Conservation (phyloP, 164 flowering plant genomes). For the Aristolochia californica region DNA sequence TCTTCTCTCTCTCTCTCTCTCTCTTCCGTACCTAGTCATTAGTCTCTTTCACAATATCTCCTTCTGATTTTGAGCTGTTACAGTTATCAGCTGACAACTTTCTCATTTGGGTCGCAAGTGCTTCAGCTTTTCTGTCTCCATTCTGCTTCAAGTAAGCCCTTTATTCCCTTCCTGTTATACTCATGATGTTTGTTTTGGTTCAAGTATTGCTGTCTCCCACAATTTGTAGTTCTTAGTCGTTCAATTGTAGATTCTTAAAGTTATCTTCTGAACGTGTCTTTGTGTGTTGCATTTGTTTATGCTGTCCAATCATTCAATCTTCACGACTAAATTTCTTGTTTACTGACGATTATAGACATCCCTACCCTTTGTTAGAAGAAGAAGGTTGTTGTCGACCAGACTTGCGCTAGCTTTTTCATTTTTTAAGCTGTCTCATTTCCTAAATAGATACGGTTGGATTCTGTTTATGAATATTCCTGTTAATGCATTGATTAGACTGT, state of each 20-base stretch:
- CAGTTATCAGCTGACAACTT: slow-evolving; percentile 76
- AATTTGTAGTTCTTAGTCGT: neutral
- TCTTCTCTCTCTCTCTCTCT: neutral
- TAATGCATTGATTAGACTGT: neutral
- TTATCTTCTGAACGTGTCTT: neutral
- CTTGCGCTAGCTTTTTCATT: too few relatives aligned
- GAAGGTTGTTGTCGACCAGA: too few relatives aligned
- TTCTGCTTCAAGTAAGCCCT: slow-evolving; percentile 2
- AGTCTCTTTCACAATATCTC: neutral
- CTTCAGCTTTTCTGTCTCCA: slow-evolving; percentile 1
- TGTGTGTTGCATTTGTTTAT: neutral
- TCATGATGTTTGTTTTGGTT: neutral
- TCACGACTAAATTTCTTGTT: neutral
- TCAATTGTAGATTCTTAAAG: neutral
- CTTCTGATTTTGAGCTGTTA: slow-evolving; percentile 1
- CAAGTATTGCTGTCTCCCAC: too few relatives aligned
- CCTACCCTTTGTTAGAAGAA: neutral
- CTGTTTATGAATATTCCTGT: neutral
- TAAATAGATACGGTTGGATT: too few relatives aligned
- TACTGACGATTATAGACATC: neutral
- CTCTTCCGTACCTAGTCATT: neutral
- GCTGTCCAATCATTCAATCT: neutral
- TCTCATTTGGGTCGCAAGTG: slow-evolving; percentile 46
- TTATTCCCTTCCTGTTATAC: neutral
- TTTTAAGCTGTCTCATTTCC: too few relatives aligned